A percentile compares a stretch with the other conserved stretches of the same genome.
These are phyloP conservation scores for Triangularia setosa DNA, from an alignment of 2,329 filamentous ascomycete genomes.

Conservation along the genomic window DNA sequence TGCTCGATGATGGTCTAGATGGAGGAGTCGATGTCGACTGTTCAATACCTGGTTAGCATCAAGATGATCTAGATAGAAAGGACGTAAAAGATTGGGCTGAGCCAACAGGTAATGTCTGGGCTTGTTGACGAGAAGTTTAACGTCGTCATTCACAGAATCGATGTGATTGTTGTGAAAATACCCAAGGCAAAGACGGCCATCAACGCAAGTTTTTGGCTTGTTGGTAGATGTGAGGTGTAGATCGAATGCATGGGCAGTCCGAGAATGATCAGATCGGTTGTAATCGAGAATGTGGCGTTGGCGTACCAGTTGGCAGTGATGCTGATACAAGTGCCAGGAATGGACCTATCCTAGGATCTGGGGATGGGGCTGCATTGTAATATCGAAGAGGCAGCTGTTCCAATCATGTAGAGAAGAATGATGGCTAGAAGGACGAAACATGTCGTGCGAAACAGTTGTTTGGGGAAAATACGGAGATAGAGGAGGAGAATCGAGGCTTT, in stretches of 20 bases:
- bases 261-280: slow-evolving; percentile 44
- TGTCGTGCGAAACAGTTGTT: slow-evolving; percentile 41
- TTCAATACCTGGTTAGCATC: background rate
- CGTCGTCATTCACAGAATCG: slow-evolving; percentile 18
- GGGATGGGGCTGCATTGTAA: slow-evolving; percentile 48
- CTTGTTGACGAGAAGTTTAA: slow-evolving; percentile 13
- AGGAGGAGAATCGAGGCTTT: slow-evolving; percentile 51
- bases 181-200: slow-evolving; percentile 42
- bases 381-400: slow-evolving; percentile 43
- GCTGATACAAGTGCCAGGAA: slow-evolving; percentile 42
- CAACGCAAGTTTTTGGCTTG: slow-evolving; percentile 38
- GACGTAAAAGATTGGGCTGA: background rate
- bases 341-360: slow-evolving; percentile 43
- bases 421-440: slow-evolving; percentile 41
- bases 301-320: slow-evolving; percentile 46
- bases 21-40: slow-evolving; percentile 16
- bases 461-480: slow-evolving; percentile 51
- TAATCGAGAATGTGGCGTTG: slow-evolving; percentile 45
- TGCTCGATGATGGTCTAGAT: slow-evolving; percentile 22
- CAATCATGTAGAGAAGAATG: slow-evolving; percentile 43
- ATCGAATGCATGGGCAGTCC: slow-evolving; percentile 45
- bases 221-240: slow-evolving; percentile 41
- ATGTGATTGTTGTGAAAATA: slow-evolving; percentile 29
- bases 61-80: background rate
- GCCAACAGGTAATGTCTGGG: slow-evolving; percentile 12